phyloP scores from a whole-genome alignment of 176 grass and related monocot genomes.

The Ampelocalamus luodianensis region DNA sequence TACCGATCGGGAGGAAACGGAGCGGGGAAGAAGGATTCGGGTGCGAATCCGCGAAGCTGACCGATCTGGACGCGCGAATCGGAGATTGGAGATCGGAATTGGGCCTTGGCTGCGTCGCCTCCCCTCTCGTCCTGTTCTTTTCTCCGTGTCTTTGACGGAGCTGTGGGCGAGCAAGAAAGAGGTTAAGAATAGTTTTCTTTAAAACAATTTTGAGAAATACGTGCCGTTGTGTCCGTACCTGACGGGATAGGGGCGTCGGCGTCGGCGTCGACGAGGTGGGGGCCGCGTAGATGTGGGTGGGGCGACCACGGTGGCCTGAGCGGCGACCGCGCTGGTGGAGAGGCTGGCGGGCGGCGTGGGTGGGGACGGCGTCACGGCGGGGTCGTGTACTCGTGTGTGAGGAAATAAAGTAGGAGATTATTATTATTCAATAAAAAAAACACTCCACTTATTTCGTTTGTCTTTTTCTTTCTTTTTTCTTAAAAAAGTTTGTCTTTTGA shows the following conservation, averaged over 20 bases:
- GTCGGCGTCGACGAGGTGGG: neutral
- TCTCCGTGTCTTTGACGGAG: constrained; percentile 28
- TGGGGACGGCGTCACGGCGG: neutral
- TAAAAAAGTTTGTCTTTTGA: no score
- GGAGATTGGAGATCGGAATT: neutral
- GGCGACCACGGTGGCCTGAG: neutral
- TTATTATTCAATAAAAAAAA: no score
- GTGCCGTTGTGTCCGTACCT: neutral
- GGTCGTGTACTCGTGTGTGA: no score
- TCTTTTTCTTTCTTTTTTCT: no score
- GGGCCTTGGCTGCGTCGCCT: constrained; percentile 15
- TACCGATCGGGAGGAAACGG: neutral
- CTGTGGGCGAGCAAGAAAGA: neutral
- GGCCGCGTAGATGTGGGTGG: neutral
- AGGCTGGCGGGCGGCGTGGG: no score
- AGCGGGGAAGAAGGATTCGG: constrained; percentile 9
- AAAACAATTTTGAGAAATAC: neutral
- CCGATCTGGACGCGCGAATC: neutral
- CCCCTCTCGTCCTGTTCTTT: constrained; percentile 15
- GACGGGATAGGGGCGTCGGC: neutral
- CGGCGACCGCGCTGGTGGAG: neutral
- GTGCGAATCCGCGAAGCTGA: constrained; percentile 26
- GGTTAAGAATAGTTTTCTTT: neutral
- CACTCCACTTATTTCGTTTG: no score
- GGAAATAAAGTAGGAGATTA: no score